phyloP scores from a whole-genome alignment of 2,329 filamentous ascomycete species.

The Diaporthe caulivora region DNA sequence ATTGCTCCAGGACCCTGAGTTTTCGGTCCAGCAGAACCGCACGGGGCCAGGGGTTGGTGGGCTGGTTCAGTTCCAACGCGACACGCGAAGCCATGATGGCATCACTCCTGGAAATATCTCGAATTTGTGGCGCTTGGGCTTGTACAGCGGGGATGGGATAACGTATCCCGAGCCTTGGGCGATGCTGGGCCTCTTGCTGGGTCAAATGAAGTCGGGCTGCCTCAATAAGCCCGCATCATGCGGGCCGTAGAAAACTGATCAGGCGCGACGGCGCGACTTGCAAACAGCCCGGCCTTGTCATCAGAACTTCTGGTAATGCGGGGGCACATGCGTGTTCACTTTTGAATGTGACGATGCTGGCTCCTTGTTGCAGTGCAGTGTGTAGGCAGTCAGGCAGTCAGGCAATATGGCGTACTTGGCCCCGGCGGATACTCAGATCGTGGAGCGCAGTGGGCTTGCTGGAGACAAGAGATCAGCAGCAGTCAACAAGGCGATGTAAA shows the following conservation, averaged over 20 bases:
- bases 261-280: background rate
- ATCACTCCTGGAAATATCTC: background rate
- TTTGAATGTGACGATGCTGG: background rate
- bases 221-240: background rate
- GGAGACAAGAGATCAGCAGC: slow-evolving; percentile 5
- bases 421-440: slow-evolving; percentile 1
- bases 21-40: slow-evolving; percentile 5
- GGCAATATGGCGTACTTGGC: background rate
- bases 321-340: background rate
- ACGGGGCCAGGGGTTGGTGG: background rate
- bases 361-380: background rate
- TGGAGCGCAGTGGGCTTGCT: background rate
- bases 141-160: background rate
- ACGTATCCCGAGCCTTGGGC: background rate
- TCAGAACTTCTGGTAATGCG: background rate
- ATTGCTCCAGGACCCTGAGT: slow-evolving; percentile 20
- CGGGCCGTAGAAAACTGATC: background rate
- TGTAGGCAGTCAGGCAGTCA: no score
- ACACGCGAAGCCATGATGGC: slow-evolving; percentile 14
- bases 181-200: background rate
- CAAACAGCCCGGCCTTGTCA: background rate
- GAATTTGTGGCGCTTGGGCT: background rate
- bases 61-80: background rate
- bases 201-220: background rate
- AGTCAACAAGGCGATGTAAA: slow-evolving; percentile 3